Percentiles rank a stretch among this genome's conserved stretches.
These are phyloP conservation scores for Flammula alnicola DNA, from an alignment of 1,284 basidiomycete genomes.

Conservation along the genomic window DNA sequence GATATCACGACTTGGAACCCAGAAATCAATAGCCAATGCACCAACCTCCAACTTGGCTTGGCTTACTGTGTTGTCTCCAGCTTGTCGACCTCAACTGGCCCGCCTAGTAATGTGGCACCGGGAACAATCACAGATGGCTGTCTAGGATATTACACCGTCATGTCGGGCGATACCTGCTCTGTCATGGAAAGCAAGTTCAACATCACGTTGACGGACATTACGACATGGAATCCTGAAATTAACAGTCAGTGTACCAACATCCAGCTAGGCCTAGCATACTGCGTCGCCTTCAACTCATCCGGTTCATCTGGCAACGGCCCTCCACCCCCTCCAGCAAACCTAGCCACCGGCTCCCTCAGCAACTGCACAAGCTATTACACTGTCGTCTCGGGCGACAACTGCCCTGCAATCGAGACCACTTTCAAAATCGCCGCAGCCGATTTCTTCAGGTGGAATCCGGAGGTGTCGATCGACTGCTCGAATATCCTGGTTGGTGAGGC, in stretches of 20 bases:
- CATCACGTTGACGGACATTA: neutral
- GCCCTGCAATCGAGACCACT: conserved; percentile 19
- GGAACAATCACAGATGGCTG: conserved; percentile 8
- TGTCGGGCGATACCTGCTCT: conserved; percentile 11
- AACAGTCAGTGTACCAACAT: conserved; percentile 14
- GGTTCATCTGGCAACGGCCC: conserved; percentile 8
- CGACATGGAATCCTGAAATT: conserved; percentile 10
- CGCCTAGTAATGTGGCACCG: neutral
- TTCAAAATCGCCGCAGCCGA: conserved; percentile 21
- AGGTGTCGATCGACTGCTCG: conserved; percentile 17
- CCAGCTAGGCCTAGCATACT: conserved; percentile 10
- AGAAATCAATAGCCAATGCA: conserved; percentile 17
- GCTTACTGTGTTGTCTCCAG: conserved; percentile 15
- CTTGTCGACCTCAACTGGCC: conserved; percentile 1
- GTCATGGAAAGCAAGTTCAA: conserved; percentile 7
- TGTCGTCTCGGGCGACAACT: conserved; percentile 22
- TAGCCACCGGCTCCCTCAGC: conserved; percentile 20
- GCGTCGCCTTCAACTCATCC: conserved; percentile 13
- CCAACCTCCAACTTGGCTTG: conserved; percentile 15
- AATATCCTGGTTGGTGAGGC: conserved; percentile 21
- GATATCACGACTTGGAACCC: conserved; percentile 17
- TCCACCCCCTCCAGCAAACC: conserved; percentile 16
- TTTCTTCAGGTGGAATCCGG: conserved; percentile 27
- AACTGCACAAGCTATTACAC: conserved; percentile 24
- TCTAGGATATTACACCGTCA: conserved; percentile 10